Base-by-base conservation (phyloP, 1,139 yeast species). In the Pneumocystis canis region DNA sequence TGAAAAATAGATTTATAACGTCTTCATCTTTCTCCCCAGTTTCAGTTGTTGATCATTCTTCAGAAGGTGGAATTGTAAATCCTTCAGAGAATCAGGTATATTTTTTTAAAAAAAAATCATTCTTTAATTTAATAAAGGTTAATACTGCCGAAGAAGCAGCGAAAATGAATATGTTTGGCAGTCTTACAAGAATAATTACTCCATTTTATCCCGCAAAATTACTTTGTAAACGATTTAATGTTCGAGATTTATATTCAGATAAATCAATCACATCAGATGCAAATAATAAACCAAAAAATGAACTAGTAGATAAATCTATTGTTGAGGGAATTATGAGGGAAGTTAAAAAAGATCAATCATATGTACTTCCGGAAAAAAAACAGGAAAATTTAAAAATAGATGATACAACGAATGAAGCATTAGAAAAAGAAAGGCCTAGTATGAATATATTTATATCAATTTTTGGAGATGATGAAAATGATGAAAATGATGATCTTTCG, bases 171-270 rank as follows among this genome's bases (percentile, higher is more conserved):
- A 63, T 66, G 62, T 70, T 69, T 62, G 74, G 72, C 1, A 66
- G 66, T 7, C 66, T 66, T 28, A 71, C 74, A 1, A 61, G 71
- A 7, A 61, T 60, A 9, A 62, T 65, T n/a, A 66, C 60, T 9
- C 58, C 63, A 11, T 72, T 71, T 65, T 47, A 56, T 5, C 74
- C 75, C 0, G 67, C 65, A 9, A 47, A 68, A 14, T 65, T 72
- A 37, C 67, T 72, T 11, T 69, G 73, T 63, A 73, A 72, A 61
- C 66, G 75, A 41, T 69, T 73, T 60, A 66, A 66, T 7, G 69
- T 72, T 6, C 30, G 54, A 47, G 25, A 47, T 25, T 31, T 31
- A 25, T 28, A 47, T 47, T 31, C 54, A 25, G 54, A 47, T 25
- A 47, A 25, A 25, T 31, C 31, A 25, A 16, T 7, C 7, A 18